These are phyloP conservation scores for Ascoidea asiatica DNA, from an alignment of 805 yeast genomes.

Conservation along the genomic window DNA sequence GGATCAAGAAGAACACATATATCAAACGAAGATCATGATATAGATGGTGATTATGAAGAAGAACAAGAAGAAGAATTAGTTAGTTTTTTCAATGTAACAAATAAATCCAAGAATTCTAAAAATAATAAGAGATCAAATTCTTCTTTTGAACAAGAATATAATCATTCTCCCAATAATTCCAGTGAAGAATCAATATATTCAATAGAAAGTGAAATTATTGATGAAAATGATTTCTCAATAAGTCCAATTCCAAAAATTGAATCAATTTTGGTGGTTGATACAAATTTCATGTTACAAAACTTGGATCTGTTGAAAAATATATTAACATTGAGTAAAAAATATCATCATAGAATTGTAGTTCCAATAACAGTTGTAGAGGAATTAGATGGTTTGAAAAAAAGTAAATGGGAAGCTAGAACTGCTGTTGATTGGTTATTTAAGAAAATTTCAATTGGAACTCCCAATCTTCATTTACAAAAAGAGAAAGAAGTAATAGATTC, in stretches of 20 bases:
- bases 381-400: slow-evolving; percentile 67
- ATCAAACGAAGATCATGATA: no score
- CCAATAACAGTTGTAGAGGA: slow-evolving; percentile 65
- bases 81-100: no score
- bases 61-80: no score
- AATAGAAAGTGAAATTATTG: not conserved
- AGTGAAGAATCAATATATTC: no score
- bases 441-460: slow-evolving; percentile 35
- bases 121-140: no score
- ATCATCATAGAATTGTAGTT: slow-evolving; percentile 39
- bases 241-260: not conserved
- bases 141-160: slow-evolving; percentile 5
- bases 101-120: no score
- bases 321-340: slow-evolving; percentile 23
- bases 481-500: slow-evolving; percentile 36
- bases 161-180: not conserved
- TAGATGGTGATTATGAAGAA: no score
- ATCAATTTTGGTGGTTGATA: slow-evolving; percentile 49
- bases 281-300: slow-evolving; percentile 71
- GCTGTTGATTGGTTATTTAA: slow-evolving; percentile 72
- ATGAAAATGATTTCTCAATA: not conserved
- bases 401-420: slow-evolving; percentile 35
- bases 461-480: slow-evolving; percentile 53
- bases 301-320: slow-evolving; percentile 43
- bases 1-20: no score